phyloP scores from a whole-genome alignment of 2,329 filamentous ascomycete genomes.

The Pseudopyrenochaeta lycopersici region DNA sequence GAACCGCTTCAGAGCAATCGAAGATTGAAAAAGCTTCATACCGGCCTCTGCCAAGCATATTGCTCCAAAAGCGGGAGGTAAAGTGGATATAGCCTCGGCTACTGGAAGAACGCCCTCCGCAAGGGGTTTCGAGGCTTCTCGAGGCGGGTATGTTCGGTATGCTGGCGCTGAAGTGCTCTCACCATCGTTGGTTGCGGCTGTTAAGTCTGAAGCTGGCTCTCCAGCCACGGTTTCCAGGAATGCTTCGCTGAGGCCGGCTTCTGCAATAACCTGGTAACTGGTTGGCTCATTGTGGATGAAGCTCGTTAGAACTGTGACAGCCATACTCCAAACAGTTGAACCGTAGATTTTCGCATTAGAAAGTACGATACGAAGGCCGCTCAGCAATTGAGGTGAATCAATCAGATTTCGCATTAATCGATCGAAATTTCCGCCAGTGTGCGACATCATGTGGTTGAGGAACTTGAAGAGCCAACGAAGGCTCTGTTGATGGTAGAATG shows the following conservation, averaged over 20 bases:
- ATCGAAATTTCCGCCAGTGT: constrained; percentile 85
- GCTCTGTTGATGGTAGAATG: constrained; percentile 91
- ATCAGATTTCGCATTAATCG: constrained; percentile 91
- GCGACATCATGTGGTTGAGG: constrained; percentile 90
- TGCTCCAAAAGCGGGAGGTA: constrained; percentile 89
- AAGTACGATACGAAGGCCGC: constrained; percentile 81
- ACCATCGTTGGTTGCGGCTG: constrained; percentile 24
- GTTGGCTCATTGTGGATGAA: constrained; percentile 99
- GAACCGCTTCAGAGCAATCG: constrained; percentile 82
- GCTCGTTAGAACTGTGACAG: constrained; percentile 88
- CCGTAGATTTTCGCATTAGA: constrained; percentile 82
- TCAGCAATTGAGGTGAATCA: constrained; percentile 86
- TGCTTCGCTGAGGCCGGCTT: constrained; percentile 87
- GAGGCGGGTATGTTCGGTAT: constrained; percentile 31
- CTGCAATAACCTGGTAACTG: constrained; percentile 93
- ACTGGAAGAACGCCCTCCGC: constrained; percentile 85
- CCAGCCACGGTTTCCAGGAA: constrained; percentile 82
- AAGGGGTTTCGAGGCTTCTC: constrained; percentile 42
- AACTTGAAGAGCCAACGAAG: constrained; percentile 96
- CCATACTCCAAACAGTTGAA: constrained; percentile 94
- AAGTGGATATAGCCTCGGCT: constrained; percentile 83
- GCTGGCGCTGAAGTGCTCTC: constrained; percentile 14
- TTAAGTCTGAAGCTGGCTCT: constrained; percentile 34
- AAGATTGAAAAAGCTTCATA: constrained; percentile 85
- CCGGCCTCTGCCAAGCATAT: constrained; percentile 91